phyloP scores from a whole-genome alignment of 208 protist species.

The Crithidia sp. region DNA sequence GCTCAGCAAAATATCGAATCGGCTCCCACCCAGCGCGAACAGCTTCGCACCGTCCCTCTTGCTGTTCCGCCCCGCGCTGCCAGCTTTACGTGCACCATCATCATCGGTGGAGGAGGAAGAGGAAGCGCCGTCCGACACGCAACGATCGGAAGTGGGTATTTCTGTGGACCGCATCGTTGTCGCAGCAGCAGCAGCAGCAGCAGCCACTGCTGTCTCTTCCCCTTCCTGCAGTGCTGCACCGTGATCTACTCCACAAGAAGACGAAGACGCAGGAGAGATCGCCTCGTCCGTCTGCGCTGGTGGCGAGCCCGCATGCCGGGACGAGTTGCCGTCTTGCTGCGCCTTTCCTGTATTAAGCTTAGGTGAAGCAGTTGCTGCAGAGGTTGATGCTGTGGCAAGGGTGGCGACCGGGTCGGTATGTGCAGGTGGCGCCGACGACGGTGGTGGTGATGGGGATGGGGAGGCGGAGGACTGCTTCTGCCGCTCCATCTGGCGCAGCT shows the following conservation, averaged over 20 bases:
- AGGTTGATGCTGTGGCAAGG: background rate
- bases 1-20: constrained; percentile 66
- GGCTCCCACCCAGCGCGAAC: constrained; percentile 35
- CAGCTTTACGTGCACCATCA: background rate
- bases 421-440: background rate
- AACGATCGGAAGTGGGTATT: too few species aligned
- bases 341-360: too few species aligned
- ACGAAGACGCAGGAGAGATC: constrained; percentile 6
- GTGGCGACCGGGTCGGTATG: too few species aligned
- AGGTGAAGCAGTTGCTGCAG: background rate
- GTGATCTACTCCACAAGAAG: background rate
- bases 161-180: too few species aligned
- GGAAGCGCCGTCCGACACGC: too few species aligned
- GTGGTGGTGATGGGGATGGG: background rate
- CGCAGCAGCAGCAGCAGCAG: too few species aligned
- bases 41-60: background rate
- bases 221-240: too few species aligned
- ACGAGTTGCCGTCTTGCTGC: background rate
- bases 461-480: constrained; percentile 18
- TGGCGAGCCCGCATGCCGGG: background rate
- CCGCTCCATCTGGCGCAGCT: constrained; percentile 33
- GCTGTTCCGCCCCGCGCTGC: background rate
- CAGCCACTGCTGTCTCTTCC: too few species aligned
- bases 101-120: background rate
- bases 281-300: background rate